Conservation (phyloP, 495 filamentous ascomycete species). For the Cercophora sp. region DNA sequence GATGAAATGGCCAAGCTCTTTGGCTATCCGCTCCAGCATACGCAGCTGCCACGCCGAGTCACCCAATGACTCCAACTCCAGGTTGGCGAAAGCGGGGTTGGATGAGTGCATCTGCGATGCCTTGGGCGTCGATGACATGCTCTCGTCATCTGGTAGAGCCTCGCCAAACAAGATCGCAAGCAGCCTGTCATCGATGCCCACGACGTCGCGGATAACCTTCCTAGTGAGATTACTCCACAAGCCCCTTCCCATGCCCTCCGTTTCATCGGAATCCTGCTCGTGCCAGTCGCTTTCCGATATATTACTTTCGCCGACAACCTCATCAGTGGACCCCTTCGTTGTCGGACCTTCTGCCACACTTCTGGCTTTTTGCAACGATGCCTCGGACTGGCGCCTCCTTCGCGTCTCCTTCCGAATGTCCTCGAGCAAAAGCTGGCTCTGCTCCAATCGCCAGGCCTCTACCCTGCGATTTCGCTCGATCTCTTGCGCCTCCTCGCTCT, state of each 20-base stretch:
- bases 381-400: conserved; percentile 47
- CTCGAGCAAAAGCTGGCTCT: conserved; percentile 76
- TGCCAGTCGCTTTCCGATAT: conserved; percentile 36
- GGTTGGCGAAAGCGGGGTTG: conserved; percentile 22
- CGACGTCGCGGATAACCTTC: conserved; percentile 79
- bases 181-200: conserved; percentile 84
- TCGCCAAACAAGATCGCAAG: conserved; percentile 88
- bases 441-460: conserved; percentile 87
- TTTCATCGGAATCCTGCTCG: conserved; percentile 33
- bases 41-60: conserved; percentile 67
- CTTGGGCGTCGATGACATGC: conserved; percentile 38
- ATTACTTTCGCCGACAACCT: conserved; percentile 31
- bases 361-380: conserved; percentile 17
- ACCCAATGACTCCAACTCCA: conserved; percentile 31
- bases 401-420: conserved; percentile 85
- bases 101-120: conserved; percentile 22
- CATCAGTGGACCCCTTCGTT: conserved; percentile 22
- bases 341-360: conserved; percentile 17
- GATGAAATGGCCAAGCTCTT: conserved; percentile 78
- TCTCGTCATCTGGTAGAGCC: conserved; percentile 58
- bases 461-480: conserved; percentile 74
- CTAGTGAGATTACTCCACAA: conserved; percentile 80
- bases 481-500: conserved; percentile 56
- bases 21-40: conserved; percentile 77
- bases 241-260: conserved; percentile 50